Evolutionary conservation across 2,329 filamentous ascomycete species (phyloP), one percentile per base, ranked within the genome.

Genomic region (Ciborinia camelliae): DNA sequence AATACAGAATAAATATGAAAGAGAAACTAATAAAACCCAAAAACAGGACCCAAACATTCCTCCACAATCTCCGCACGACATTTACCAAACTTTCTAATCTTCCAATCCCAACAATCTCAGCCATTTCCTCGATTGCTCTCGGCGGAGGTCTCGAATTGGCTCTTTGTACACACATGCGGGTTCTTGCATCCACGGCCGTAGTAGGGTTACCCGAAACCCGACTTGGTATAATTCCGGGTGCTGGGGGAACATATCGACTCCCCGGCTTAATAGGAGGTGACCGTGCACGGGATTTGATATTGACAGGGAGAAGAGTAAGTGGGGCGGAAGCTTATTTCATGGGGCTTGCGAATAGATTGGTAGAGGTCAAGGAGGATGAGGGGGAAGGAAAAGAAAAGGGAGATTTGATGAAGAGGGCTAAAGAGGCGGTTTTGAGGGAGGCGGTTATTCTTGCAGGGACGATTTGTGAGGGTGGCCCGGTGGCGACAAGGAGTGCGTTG

Each of bases 121-220:
- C 92, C 65, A 86, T 99, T 68, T 89, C 90, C 63, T 95, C 91
- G 58, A 80, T 91, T 65, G 95, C 95, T 7, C 88, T 98, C 37
- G 95, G 95, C 68, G 95, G 95, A 72, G 95, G 95, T 54, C 87
- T 99, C 69, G 95, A 99, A 79, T 86, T 99, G 62, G 94, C 92
- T 1, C 86, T 99, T 8, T 88, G 90, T 70, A 96, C 94, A 1
- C 88, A 95, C 77, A 87, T 99, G 77, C 91, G 95, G 70, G 89
- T 99, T 61, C 88, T 98, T 70, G 85, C 88, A 39, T 92, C 90
- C 47, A 90, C 88, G 41, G 90, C 92, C 20, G 80, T 82, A 30
- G 86, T 99, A 63, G 93, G 87, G 0, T 85, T 98, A 6, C 95
- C 95, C 1, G 95, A 99, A 77, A 98, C 95, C 1, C 84, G 93